phyloP scores from a whole-genome alignment of 345 rosid species.

The Hypericum androsaemum region DNA sequence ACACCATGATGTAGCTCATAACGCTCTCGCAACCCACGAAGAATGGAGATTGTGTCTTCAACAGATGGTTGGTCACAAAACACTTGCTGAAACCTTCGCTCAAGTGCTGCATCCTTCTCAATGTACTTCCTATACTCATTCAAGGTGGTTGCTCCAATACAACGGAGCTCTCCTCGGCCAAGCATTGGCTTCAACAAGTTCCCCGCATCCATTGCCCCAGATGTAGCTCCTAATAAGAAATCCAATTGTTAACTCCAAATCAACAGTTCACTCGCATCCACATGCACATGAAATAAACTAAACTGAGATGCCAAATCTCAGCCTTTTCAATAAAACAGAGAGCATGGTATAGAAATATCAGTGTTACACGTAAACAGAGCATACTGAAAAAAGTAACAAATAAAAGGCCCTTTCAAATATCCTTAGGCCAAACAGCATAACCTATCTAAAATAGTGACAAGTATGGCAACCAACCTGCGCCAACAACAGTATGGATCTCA shows the following conservation, averaged over 20 bases:
- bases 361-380: no score
- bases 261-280: background rate
- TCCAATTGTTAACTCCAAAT: background rate
- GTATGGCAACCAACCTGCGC: conserved; percentile 49
- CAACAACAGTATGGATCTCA: conserved; percentile 87
- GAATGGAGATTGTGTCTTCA: conserved; percentile 89
- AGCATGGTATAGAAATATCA: no score
- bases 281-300: no score
- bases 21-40: conserved; percentile 74
- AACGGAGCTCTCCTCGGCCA: conserved; percentile 80
- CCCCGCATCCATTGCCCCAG: conserved; percentile 94
- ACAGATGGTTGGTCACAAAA: conserved; percentile 85
- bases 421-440: no score
- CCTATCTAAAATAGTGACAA: background rate
- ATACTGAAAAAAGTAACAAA: no score
- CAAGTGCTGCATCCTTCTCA: conserved; percentile 89
- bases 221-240: conserved; percentile 43
- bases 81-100: conserved; percentile 92
- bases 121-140: conserved; percentile 80
- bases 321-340: no score
- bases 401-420: no score
- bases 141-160: conserved; percentile 92
- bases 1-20: conserved; percentile 92
- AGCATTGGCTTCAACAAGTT: conserved; percentile 90
- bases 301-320: no score